Base-by-base conservation (phyloP, 768 basidiomycete genomes). In the Auriscalpium orientale region DNA sequence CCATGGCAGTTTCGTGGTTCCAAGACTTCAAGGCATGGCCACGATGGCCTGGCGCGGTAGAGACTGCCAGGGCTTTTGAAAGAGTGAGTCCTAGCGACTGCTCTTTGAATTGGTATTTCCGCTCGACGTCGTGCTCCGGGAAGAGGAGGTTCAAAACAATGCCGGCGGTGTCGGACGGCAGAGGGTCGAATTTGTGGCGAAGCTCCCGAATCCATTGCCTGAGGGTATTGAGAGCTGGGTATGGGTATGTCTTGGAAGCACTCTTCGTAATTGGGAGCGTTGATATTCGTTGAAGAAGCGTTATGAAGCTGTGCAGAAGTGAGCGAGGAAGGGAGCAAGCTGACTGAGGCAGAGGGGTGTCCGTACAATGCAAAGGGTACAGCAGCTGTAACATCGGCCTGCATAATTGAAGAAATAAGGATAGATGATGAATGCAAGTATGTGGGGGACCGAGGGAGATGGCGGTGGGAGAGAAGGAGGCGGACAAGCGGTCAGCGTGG, bases 91-190 rank as follows among this genome's bases (percentile, higher is more conserved):
- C 76, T 18, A 95, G 75, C 36, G 70, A 76, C 13, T 73, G 70
- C 71, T 93, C 91, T 66, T 87, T 81, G 64, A 93, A 73, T 36
- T 82, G 81, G 62, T 86, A 95, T 67, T 82, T 82, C 21, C 94
- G 76, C 15, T 78, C 69, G 1, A 72, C 63, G 57, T 94, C 90
- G 55, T 91, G 83, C 58, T 94, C 85, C 0, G 94, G 92, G 65
- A 94, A 95, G n/a, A 95, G 71, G 5, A 93, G 69, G 8, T 83
- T 80, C 63, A 95, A 84, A 34, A 91, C 69, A 6, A 78, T 76
- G 13, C 76, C 73, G 9, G 84, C 81, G 0, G 82, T 84, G 4
- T 79, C 76, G 9, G 46, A 13, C 18, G 46, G 46, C n/a, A 47
- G 46, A 6, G 46, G 46, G 15, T 13, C 46, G 46, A 16, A 28